phyloP scores from a whole-genome alignment of 768 basidiomycete species.

The Tylopilus cervinicoccineus region DNA sequence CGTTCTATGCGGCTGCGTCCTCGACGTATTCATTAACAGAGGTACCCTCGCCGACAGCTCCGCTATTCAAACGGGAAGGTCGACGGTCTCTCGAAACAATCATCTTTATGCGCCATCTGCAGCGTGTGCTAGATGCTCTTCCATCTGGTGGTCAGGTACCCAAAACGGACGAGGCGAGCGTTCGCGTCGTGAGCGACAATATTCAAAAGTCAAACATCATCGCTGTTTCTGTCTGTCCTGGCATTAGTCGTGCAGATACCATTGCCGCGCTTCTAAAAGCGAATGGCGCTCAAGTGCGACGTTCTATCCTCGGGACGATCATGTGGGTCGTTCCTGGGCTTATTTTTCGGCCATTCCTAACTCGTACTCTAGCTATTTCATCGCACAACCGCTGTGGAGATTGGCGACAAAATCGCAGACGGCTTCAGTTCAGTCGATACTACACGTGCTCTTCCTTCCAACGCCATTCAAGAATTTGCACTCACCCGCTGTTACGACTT shows the following conservation, averaged over 20 bases:
- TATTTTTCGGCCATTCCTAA: constrained; percentile 1
- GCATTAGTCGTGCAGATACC: constrained; percentile 69
- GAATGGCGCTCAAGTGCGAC: constrained; percentile 27
- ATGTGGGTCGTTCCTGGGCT: constrained; percentile 39
- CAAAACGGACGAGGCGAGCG: constrained; percentile 28
- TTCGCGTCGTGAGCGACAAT: constrained; percentile 38
- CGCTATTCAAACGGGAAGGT: constrained; percentile 56
- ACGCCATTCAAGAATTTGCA: constrained; percentile 65
- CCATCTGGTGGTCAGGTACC: constrained; percentile 57
- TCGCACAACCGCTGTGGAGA: constrained; percentile 62
- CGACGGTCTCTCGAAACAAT: constrained; percentile 57
- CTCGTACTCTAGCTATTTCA: constrained; percentile 49
- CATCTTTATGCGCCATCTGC: constrained; percentile 73
- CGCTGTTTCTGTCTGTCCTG: constrained; percentile 69
- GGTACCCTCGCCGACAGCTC: constrained; percentile 23
- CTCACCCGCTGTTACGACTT: constrained; percentile 6
- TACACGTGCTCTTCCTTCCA: constrained; percentile 79
- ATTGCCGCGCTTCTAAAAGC: constrained; percentile 42
- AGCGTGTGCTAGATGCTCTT: constrained; percentile 79
- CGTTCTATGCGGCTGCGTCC: constrained; percentile 82
- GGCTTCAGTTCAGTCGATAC: constrained; percentile 65
- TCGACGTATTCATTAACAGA: constrained; percentile 36
- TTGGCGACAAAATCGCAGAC: constrained; percentile 66
- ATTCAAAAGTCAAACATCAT: constrained; percentile 70
- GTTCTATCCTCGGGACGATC: constrained; percentile 42